phyloP scores from a whole-genome alignment of 495 filamentous ascomycete genomes.

The Penicillium atrosanguineum region DNA sequence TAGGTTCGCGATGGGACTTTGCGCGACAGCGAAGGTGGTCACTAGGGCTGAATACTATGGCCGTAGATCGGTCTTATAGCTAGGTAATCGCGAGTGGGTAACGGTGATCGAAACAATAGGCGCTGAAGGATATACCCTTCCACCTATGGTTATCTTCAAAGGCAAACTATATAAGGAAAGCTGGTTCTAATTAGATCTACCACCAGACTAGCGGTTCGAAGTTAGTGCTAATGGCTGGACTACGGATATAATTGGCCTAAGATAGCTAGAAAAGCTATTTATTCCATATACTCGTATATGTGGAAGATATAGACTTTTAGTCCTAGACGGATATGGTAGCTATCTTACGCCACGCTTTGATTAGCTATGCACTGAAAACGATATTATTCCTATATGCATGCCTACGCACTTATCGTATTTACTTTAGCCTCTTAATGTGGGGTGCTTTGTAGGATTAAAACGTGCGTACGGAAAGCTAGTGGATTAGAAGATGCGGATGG shows the following conservation, averaged over 20 bases:
- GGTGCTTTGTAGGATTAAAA: too few species aligned
- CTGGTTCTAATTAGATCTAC: conserved; percentile 11
- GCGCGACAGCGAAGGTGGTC: too few species aligned
- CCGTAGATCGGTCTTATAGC: too few species aligned
- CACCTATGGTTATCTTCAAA: conserved; percentile 2
- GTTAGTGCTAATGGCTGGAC: too few species aligned
- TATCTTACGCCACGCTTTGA: conserved; percentile 22
- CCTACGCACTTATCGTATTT: conserved; percentile 26
- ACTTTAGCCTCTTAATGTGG: conserved; percentile 29
- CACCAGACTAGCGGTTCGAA: conserved; percentile 8
- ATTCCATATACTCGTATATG: conserved; percentile 4
- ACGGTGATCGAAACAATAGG: conserved; percentile 10
- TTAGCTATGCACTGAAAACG: conserved; percentile 13
- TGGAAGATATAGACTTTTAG: conserved; percentile 18
- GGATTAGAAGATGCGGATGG: background rate
- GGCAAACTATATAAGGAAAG: background rate
- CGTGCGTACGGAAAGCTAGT: conserved; percentile 18
- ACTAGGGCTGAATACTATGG: too few species aligned
- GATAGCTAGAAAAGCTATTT: conserved; percentile 4
- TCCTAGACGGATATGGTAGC: conserved; percentile 26
- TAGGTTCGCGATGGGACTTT: too few species aligned
- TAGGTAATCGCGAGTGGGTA: too few species aligned
- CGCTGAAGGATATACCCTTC: conserved; percentile 8
- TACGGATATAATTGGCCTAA: too few species aligned
- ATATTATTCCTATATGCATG: conserved; percentile 24